Conservation (phyloP, 257 asterid species). For the Fraxinus americana region DNA sequence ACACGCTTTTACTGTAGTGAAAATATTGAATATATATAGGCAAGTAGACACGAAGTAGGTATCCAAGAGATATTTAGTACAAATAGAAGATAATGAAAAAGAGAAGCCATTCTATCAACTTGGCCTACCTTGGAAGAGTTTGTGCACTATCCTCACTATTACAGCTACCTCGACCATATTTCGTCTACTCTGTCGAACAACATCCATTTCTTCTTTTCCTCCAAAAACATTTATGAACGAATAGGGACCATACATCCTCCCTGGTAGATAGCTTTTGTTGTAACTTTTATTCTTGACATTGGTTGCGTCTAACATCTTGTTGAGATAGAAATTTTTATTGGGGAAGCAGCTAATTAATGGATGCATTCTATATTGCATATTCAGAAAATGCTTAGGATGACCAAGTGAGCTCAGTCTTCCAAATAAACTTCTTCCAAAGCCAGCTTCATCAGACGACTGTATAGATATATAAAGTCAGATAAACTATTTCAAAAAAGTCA, state of each 20-base stretch:
- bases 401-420: constrained; percentile 56
- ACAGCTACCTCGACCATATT: constrained; percentile 76
- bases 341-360: constrained; percentile 57
- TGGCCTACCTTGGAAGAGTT: constrained; percentile 50
- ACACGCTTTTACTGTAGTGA: no score
- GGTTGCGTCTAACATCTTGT: constrained; percentile 49
- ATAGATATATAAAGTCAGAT: background rate
- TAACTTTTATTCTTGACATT: constrained; percentile 35
- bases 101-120: background rate
- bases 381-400: constrained; percentile 52
- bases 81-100: background rate
- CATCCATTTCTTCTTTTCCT: constrained; percentile 56
- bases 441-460: constrained; percentile 50
- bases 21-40: no score
- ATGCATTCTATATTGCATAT: constrained; percentile 66
- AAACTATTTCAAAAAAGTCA: background rate
- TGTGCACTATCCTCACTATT: constrained; percentile 45
- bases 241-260: constrained; percentile 62
- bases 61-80: background rate
- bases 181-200: constrained; percentile 47
- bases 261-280: constrained; percentile 37
- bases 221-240: constrained; percentile 52
- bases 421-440: constrained; percentile 67
- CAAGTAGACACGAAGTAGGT: background rate
- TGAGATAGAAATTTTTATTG: constrained; percentile 44